A percentile compares a stretch with the other conserved stretches of the same genome.
Evolutionary conservation across 2,329 filamentous ascomycete species (phyloP).

Genomic region (Canariomyces notabilis): DNA sequence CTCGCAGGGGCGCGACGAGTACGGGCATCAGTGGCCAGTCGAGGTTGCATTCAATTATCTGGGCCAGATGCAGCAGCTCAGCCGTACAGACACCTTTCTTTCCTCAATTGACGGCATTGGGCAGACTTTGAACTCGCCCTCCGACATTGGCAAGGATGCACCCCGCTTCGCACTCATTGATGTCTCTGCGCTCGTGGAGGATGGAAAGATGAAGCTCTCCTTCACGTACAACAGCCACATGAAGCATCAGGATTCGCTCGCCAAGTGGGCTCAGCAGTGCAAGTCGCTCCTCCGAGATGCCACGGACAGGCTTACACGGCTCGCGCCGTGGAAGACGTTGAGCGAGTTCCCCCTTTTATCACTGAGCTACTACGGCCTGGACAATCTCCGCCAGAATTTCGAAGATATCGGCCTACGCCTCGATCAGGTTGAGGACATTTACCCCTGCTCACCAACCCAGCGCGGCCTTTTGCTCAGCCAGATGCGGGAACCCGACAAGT

Average conservation of each 20-base stretch:
- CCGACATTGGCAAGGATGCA: constrained; percentile 24
- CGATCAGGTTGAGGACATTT: constrained; percentile 31
- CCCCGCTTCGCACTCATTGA: constrained; percentile 24
- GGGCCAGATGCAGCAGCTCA: constrained; percentile 41
- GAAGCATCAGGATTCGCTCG: constrained; percentile 20
- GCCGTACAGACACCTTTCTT: constrained; percentile 25
- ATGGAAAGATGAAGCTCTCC: constrained; percentile 25
- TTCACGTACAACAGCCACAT: constrained; percentile 25
- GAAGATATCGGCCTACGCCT: constrained; percentile 17
- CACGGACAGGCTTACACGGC: constrained; percentile 10
- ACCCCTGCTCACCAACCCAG: constrained; percentile 36
- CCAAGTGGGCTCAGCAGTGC: constrained; percentile 18
- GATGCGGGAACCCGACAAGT: constrained; percentile 22
- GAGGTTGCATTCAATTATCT: constrained; percentile 49
- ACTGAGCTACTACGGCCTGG: constrained; percentile 28
- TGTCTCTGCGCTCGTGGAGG: constrained; percentile 23
- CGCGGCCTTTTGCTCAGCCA: constrained; percentile 35
- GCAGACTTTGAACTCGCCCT: constrained; percentile 12
- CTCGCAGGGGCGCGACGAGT: constrained; percentile 29
- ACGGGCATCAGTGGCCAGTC: constrained; percentile 32
- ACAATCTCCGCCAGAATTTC: constrained; percentile 24
- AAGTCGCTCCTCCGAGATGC: constrained; percentile 19
- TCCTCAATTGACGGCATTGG: constrained; percentile 21
- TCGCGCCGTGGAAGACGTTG: constrained; percentile 25
- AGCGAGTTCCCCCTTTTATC: constrained; percentile 33